phyloP scores from a whole-genome alignment of 2,329 filamentous ascomycete genomes.

The Colletotrichum viniferum region DNA sequence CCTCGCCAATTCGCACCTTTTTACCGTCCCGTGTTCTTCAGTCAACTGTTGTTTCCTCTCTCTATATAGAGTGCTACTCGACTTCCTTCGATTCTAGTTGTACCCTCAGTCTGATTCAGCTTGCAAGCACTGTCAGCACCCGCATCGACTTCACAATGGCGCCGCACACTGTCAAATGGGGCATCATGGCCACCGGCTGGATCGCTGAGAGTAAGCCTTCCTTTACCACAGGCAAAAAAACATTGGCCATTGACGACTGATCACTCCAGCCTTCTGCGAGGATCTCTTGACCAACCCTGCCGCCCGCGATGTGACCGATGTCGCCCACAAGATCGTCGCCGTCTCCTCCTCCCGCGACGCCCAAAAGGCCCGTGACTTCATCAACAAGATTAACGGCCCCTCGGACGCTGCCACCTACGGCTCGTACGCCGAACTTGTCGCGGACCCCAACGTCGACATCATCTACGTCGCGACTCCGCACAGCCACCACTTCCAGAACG shows the following conservation, averaged over 20 bases:
- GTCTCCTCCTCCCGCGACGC: slow-evolving; percentile 80
- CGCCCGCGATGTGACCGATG: slow-evolving; percentile 70
- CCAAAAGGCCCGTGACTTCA: slow-evolving; percentile 72
- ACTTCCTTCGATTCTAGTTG: background rate
- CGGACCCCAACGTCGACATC: slow-evolving; percentile 80
- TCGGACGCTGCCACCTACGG: slow-evolving; percentile 74
- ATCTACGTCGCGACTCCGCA: slow-evolving; percentile 91
- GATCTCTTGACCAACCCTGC: slow-evolving; percentile 79
- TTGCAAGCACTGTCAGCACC: background rate
- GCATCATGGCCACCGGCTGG: slow-evolving; percentile 64
- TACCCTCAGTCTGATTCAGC: background rate
- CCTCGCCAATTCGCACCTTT: background rate
- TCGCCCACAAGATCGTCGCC: slow-evolving; percentile 78
- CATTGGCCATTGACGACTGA: background rate
- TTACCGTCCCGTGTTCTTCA: background rate
- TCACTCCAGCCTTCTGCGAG: slow-evolving; percentile 65
- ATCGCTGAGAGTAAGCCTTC: slow-evolving; percentile 60
- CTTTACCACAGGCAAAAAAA: background rate
- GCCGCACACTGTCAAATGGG: slow-evolving; percentile 60
- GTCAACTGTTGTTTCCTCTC: background rate
- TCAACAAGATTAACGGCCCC: slow-evolving; percentile 73
- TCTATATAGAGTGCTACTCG: background rate
- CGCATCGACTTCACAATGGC: slow-evolving; percentile 39
- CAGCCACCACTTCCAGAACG: slow-evolving; percentile 92
- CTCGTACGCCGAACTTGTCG: slow-evolving; percentile 81